A percentile compares a stretch with the other conserved stretches of the same genome.
phyloP scores from a whole-genome alignment of 768 basidiomycete species.

The Ramaria sp. region DNA sequence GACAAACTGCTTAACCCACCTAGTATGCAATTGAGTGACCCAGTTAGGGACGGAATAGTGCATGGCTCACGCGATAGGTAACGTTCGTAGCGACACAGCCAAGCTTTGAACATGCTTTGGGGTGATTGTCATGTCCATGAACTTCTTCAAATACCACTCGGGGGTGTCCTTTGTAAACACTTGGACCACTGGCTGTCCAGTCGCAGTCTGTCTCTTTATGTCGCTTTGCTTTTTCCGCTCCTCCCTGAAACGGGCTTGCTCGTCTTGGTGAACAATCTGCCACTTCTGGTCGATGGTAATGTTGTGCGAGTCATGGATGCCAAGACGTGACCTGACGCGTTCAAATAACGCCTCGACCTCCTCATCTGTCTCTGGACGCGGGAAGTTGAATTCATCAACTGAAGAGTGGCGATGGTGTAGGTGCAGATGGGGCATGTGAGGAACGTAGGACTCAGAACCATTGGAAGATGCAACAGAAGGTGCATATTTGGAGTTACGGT shows the following conservation, averaged over 20 bases:
- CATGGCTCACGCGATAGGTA: conserved; percentile 58
- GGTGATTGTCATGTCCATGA: conserved; percentile 78
- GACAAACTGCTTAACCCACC: conserved; percentile 76
- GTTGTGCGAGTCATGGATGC: conserved; percentile 35
- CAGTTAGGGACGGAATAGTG: neutral
- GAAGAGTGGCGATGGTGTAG: conserved; percentile 11
- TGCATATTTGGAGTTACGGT: conserved; percentile 53
- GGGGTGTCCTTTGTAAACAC: conserved; percentile 58
- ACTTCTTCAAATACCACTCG: conserved; percentile 89
- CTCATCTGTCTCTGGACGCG: conserved; percentile 63
- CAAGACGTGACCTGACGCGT: conserved; percentile 58
- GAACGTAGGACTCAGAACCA: conserved; percentile 40
- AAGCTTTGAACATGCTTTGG: conserved; percentile 70
- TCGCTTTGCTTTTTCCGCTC: conserved; percentile 57
- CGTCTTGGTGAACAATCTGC: conserved; percentile 78
- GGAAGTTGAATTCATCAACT: conserved; percentile 58
- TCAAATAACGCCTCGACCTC: conserved; percentile 78
- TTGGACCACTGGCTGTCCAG: conserved; percentile 36
- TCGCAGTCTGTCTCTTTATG: conserved; percentile 46
- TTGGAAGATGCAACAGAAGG: conserved; percentile 33
- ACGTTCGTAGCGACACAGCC: conserved; percentile 66
- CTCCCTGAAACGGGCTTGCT: conserved; percentile 69
- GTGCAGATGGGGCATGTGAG: conserved; percentile 30
- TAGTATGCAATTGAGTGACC: conserved; percentile 19
- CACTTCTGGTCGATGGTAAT: conserved; percentile 81